Evolutionary conservation across 768 basidiomycete species (phyloP).

Genomic region (Agrocybe pediades): DNA sequence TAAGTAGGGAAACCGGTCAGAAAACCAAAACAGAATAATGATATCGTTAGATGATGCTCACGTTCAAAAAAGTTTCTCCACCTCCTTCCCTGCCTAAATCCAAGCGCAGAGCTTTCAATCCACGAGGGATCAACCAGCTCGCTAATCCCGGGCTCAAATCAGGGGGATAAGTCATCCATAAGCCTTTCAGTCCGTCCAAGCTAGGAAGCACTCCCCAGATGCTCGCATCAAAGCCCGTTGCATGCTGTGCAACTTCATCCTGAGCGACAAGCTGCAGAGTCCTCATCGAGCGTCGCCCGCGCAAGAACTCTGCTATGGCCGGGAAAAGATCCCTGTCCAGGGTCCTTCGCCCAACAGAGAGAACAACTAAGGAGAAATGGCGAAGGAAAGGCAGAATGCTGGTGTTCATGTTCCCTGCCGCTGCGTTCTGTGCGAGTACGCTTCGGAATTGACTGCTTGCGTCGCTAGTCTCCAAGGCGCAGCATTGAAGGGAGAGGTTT

Average conservation of each 20-base stretch:
- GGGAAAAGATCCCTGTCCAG: conserved; percentile 68
- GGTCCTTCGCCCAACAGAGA: conserved; percentile 42
- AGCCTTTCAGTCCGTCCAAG: conserved; percentile 48
- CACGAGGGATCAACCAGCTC: conserved; percentile 66
- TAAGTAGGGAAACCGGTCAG: conserved; percentile 20
- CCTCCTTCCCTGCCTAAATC: conserved; percentile 48
- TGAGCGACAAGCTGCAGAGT: conserved; percentile 52
- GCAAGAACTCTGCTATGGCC: conserved; percentile 66
- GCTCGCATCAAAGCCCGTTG: conserved; percentile 67
- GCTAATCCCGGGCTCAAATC: conserved; percentile 66
- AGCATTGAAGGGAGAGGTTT: conserved; percentile 52
- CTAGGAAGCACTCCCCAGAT: conserved; percentile 73
- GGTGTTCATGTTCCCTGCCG: conserved; percentile 14
- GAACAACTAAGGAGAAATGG: conserved; percentile 60
- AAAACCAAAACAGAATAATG: conserved; percentile 10
- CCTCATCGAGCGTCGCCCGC: conserved; percentile 52
- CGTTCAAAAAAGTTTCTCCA: conserved; percentile 42
- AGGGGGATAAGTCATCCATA: conserved; percentile 64
- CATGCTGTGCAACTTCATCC: conserved; percentile 44
- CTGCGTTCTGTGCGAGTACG: conserved; percentile 15
- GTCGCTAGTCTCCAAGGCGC: conserved; percentile 51
- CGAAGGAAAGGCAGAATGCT: conserved; percentile 59
- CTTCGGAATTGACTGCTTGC: conserved; percentile 53
- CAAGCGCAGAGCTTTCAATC: conserved; percentile 48
- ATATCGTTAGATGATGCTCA: too few species aligned